Base-by-base conservation (phyloP, 352 stramenopile genomes). In the Globisporangium camurandrum region DNA sequence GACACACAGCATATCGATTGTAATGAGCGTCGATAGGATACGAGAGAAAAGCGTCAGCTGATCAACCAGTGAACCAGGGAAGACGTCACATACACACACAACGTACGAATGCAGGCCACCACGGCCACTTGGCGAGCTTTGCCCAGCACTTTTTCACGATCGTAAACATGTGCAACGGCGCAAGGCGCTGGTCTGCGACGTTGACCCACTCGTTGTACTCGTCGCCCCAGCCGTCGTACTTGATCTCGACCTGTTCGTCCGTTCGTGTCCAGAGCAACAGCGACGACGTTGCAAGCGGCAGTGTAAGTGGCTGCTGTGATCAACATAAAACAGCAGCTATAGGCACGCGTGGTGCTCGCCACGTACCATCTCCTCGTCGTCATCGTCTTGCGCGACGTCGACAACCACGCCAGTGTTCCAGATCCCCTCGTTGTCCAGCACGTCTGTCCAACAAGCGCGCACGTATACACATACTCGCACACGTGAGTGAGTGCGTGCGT, bases 121-220 rank as follows among this genome's bases (percentile, higher is more conserved):
- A 88, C 20, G 80, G 80, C 75, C 75, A 91, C 61, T 88, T 88
- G 54, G 60, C 76, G 36, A 88, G 75, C 61, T 91, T 91, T 41
- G 76, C 80, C 80, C 80, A 91, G 65, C 80, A 91, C 65, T 91
- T 91, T 51, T 86, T 85, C 49, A 88, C 75, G 52, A 86, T 81
- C 45, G 80, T 91, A 58, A 77, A 88, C 67, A 76, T 86, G 59
- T 91, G 76, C 40, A 88, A 58, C 28, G 80, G 80, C 45, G 80
- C 80, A 20, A 91, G 61, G 20, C 80, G 80, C 38, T 88, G 54
- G 22, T 58, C 52, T n/a, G 60, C 56, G 14, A 84, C 64, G 41
- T 52, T 42, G 17, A 91, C 57, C 75, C 75, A 88, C 63, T 91
- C 70, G 65, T 91, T 88, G 64, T 82, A 88, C 49, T 88, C 75